Conservation (phyloP, 2,329 filamentous ascomycete genomes). For the Fonsecaea monophora region DNA sequence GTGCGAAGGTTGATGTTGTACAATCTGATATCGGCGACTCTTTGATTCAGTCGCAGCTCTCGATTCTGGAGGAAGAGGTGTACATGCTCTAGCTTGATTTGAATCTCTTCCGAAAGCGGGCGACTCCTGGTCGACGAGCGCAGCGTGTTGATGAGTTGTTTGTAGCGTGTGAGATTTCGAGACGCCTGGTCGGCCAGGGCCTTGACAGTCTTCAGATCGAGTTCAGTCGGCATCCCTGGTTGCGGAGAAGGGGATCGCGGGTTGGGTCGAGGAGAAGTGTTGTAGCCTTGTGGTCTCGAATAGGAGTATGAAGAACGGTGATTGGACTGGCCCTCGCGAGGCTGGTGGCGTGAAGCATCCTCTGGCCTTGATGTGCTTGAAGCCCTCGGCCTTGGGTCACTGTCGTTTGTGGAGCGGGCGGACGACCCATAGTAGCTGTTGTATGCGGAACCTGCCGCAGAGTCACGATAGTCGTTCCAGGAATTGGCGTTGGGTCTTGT, state of each 20-base stretch:
- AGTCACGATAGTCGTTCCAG: constrained; percentile 8
- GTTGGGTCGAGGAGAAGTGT: not conserved
- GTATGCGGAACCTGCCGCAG: constrained; percentile 10
- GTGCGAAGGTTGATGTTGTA: not conserved
- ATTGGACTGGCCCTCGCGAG: not conserved
- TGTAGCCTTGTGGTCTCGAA: not conserved
- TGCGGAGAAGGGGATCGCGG: not conserved
- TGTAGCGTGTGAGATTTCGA: constrained; percentile 3
- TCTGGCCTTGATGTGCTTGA: not conserved
- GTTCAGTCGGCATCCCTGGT: not conserved
- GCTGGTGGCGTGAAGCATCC: not conserved
- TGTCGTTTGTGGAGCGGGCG: not conserved
- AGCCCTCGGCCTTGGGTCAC: not conserved
- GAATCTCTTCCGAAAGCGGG: not conserved
- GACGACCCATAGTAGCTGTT: constrained; percentile 2
- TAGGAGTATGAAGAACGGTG: not conserved
- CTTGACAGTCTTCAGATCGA: constrained; percentile 1
- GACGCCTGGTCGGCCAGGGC: not conserved
- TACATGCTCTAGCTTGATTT: constrained; percentile 7
- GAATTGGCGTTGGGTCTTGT: not conserved
- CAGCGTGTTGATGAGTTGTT: not conserved
- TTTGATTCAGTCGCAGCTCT: constrained; percentile 1
- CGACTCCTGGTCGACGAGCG: not conserved
- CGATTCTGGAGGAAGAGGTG: not conserved
- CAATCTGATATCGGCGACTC: not conserved